These are phyloP conservation scores for Xylaria castorea DNA, from an alignment of 495 filamentous ascomycete species.

Conservation along the genomic window DNA sequence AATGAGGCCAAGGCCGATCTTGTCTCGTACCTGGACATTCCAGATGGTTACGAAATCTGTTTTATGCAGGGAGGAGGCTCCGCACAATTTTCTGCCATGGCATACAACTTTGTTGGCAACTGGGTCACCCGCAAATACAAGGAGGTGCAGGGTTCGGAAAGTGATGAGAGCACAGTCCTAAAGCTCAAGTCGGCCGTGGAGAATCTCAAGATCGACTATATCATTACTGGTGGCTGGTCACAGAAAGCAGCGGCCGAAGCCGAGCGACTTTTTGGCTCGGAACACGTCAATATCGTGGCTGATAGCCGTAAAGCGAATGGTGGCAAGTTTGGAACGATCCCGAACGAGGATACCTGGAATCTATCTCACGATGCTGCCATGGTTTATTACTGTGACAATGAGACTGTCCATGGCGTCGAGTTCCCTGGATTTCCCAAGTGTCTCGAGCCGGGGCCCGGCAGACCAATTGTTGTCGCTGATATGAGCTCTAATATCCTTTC, in stretches of 20 bases:
- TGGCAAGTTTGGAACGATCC: slow-evolving; percentile 79
- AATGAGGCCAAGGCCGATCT: slow-evolving; percentile 61
- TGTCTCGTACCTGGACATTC: slow-evolving; percentile 66
- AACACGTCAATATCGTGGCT: slow-evolving; percentile 72
- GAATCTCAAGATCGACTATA: slow-evolving; percentile 74
- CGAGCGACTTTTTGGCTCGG: slow-evolving; percentile 66
- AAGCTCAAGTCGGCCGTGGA: slow-evolving; percentile 63
- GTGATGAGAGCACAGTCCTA: no score
- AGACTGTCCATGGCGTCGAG: slow-evolving; percentile 73
- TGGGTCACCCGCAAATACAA: slow-evolving; percentile 65
- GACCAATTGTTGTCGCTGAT: slow-evolving; percentile 68
- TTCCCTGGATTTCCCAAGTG: slow-evolving; percentile 40
- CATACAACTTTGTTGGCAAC: slow-evolving; percentile 71
- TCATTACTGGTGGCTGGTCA: slow-evolving; percentile 76
- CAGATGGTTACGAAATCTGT: slow-evolving; percentile 70
- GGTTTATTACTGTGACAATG: slow-evolving; percentile 84
- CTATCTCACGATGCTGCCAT: slow-evolving; percentile 68
- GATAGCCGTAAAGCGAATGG: slow-evolving; percentile 69
- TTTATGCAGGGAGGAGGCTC: slow-evolving; percentile 79
- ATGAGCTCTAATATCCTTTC: slow-evolving; percentile 75
- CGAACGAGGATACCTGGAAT: slow-evolving; percentile 70
- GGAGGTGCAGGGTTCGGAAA: slow-evolving; percentile 39
- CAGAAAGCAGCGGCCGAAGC: slow-evolving; percentile 81
- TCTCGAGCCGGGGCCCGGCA: slow-evolving; percentile 48
- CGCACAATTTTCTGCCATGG: slow-evolving; percentile 72